Base-by-base conservation (phyloP, 2,329 filamentous ascomycete genomes). In the Colletotrichum brevisporum region DNA sequence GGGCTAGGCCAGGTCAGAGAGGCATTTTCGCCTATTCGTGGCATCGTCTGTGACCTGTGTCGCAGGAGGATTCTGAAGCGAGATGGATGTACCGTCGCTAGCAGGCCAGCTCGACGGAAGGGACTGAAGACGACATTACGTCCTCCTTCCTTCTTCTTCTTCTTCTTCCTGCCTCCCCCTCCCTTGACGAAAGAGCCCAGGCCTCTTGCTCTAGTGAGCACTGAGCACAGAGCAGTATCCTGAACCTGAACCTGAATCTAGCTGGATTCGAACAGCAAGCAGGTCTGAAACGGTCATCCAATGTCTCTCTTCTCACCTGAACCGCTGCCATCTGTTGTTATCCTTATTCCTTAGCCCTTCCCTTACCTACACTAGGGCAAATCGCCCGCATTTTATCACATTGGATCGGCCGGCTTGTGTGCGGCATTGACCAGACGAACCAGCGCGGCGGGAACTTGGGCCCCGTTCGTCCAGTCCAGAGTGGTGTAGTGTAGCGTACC, bases 11-110 rank as follows among this genome's bases (percentile, higher is more conserved):
- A 60, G 55, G 66, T 50, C 60, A 27, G 41, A 69, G 66, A 69
- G 54, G 54, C 61, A 69, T 69, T 64, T 55, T 50, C 50, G 50
- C 47, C 47, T 27, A 41, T 24, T 69, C 54, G 62, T 66, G 61
- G 26, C 61, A 66, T 66, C 43, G 50, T 53, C 31, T 52, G 26
- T 47, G 21, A 24, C 21, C 21, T 24, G 21, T 24, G 54, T 60
- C 61, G 56, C 43, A 50, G 54, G 43, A 63, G 52, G 50, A 36
- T 41, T 50, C 18, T 12, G 54, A 69, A 60, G 54, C 66, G 66
- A 66, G 24, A 69, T 60, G 55, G 61, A 45, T 45, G 66, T 51
- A 39, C 13, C 18, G 6, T 47, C 39, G 52, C 43, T 58, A 51
- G 36, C 43, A 52, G 48, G 39, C 18, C 55, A 24, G 24, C 26